Conservation (phyloP, 768 basidiomycete genomes). For the Lanmaoa pseudosensibilis region DNA sequence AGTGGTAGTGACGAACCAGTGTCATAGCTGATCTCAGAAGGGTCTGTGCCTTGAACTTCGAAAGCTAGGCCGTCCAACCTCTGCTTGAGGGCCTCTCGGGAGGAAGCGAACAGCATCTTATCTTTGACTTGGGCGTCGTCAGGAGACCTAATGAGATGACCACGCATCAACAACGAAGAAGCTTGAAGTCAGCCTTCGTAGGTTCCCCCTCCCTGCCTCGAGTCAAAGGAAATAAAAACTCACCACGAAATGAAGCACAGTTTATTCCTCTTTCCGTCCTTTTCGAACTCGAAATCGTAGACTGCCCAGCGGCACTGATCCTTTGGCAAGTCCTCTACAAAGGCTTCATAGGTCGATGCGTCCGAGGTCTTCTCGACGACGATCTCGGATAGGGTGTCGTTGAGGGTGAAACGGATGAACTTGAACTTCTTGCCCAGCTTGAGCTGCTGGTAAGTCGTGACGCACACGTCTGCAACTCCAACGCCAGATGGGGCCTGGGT, state of each 20-base stretch:
- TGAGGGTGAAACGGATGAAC: constrained; percentile 82
- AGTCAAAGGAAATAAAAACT: not conserved
- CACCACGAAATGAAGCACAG: constrained; percentile 84
- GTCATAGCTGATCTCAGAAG: constrained; percentile 68
- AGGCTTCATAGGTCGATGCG: constrained; percentile 61
- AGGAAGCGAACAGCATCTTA: constrained; percentile 94
- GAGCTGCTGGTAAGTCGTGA: constrained; percentile 19
- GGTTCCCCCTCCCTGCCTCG: not conserved
- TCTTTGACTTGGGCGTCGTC: constrained; percentile 80
- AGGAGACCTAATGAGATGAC: constrained; percentile 63
- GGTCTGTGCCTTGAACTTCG: constrained; percentile 87
- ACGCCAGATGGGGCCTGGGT: constrained; percentile 35
- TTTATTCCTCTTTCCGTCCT: constrained; percentile 79
- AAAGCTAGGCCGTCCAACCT: constrained; percentile 71
- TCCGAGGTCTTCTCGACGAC: constrained; percentile 67
- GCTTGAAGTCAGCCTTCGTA: not conserved
- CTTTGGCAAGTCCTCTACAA: constrained; percentile 72
- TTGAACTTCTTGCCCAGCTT: constrained; percentile 54
- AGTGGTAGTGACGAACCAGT: constrained; percentile 50
- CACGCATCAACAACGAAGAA: not conserved
- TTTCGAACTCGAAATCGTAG: constrained; percentile 86
- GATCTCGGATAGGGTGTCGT: constrained; percentile 63
- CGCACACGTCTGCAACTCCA: constrained; percentile 56
- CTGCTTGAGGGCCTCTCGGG: constrained; percentile 75
- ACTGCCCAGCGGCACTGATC: constrained; percentile 83